Conservation (phyloP, 495 filamentous ascomycete genomes). For the Rhizodiscina lignyota region DNA sequence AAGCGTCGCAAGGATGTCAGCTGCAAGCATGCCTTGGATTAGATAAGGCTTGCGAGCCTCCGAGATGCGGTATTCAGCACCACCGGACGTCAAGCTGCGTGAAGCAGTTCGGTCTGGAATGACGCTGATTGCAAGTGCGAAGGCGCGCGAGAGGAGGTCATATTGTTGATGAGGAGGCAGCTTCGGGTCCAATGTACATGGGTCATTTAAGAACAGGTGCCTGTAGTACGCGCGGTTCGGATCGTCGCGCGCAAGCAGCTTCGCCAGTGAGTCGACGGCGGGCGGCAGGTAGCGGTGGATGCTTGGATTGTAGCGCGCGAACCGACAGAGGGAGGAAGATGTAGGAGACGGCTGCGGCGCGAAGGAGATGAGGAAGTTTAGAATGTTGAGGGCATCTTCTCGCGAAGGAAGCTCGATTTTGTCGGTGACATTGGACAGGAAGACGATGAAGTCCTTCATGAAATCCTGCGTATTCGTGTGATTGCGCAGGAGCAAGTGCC, state of each 20-base stretch:
- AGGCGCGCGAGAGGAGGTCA: conserved; percentile 75
- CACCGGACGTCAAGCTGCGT: conserved; percentile 8
- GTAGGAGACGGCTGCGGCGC: conserved; percentile 53
- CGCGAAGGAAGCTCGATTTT: conserved; percentile 66
- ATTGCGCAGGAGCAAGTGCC: conserved; percentile 68
- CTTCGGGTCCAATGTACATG: conserved; percentile 3
- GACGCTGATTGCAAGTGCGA: conserved; percentile 72
- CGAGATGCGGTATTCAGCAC: conserved; percentile 32
- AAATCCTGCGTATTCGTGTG: conserved; percentile 77
- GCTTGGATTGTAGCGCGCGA: conserved; percentile 61
- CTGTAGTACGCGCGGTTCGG: conserved; percentile 76
- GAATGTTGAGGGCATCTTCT: conserved; percentile 72
- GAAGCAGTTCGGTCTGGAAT: conserved; percentile 45
- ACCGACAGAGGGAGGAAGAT: conserved; percentile 29
- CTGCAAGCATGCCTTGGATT: conserved; percentile 81
- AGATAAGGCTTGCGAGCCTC: conserved; percentile 73
- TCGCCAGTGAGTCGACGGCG: conserved; percentile 79
- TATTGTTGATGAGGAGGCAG: background rate
- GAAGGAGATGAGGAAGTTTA: conserved; percentile 84
- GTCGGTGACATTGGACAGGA: conserved; percentile 74
- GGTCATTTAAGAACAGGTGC: conserved; percentile 60
- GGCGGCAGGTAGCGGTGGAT: conserved; percentile 78
- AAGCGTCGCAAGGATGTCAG: conserved; percentile 73
- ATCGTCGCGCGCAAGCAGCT: conserved; percentile 82
- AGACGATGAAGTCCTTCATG: conserved; percentile 86